These are phyloP conservation scores for Populus hybrid DNA, from an alignment of 441 rosid species.

Conservation along the genomic window DNA sequence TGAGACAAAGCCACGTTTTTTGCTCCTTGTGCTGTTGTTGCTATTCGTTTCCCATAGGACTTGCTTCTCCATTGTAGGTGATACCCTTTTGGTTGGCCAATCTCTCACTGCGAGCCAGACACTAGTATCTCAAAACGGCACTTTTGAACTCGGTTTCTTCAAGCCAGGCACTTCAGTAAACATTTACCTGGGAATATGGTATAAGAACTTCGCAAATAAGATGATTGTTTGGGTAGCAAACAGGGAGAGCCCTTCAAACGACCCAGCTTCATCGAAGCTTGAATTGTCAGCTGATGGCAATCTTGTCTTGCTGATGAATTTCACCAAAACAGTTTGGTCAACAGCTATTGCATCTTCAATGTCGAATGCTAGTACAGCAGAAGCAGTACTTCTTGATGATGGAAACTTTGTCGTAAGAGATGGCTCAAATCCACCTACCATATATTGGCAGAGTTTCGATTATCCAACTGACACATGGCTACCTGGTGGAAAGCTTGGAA, in stretches of 20 bases:
- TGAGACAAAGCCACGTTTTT: neutral
- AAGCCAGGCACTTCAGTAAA: neutral
- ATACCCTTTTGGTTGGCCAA: neutral
- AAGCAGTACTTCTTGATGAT: neutral
- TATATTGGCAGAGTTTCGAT: neutral
- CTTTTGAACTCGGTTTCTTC: conserved; percentile 1
- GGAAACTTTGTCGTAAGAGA: neutral
- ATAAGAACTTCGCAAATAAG: neutral
- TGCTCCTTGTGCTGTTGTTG: neutral
- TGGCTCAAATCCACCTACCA: neutral
- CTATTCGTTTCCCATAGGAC: neutral
- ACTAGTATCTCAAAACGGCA: neutral
- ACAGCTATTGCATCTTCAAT: neutral
- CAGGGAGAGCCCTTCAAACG: neutral
- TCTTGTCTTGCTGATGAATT: neutral
- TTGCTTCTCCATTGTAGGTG: neutral
- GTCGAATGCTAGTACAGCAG: too few species aligned
- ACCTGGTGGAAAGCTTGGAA: neutral
- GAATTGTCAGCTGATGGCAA: neutral
- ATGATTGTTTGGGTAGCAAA: neutral
- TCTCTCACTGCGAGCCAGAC: neutral
- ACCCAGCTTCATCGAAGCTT: neutral
- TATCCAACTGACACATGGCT: neutral
- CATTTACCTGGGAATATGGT: neutral
- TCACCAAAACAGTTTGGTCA: neutral